Conservation (phyloP, 2,329 filamentous ascomycete species). For the Epichloe scottii region DNA sequence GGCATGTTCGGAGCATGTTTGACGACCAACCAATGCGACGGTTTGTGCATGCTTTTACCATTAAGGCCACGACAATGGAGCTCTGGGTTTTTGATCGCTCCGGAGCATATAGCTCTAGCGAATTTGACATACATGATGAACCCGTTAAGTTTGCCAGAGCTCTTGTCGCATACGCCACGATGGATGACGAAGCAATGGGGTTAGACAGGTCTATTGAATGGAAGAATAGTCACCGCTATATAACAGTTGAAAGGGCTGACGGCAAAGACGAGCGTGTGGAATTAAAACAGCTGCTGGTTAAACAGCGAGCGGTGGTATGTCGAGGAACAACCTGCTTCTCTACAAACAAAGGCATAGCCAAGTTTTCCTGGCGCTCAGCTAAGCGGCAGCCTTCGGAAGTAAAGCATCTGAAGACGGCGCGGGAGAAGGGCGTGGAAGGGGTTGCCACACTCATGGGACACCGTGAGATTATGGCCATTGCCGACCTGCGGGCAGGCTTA, state of each 20-base stretch:
- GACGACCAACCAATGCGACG: slow-evolving; percentile 12
- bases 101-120: slow-evolving; percentile 10
- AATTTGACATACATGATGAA: slow-evolving; percentile 9
- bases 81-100: slow-evolving; percentile 14
- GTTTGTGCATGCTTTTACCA: slow-evolving; percentile 9
- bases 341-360: slow-evolving; percentile 8
- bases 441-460: slow-evolving; percentile 8
- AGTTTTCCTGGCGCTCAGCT: slow-evolving; percentile 8
- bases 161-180: slow-evolving; percentile 10
- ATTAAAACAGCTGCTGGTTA: slow-evolving; percentile 5
- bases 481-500: slow-evolving; percentile 7
- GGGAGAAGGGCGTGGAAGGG: slow-evolving; percentile 9
- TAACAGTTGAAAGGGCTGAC: slow-evolving; percentile 2
- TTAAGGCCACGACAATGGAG: slow-evolving; percentile 9
- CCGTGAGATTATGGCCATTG: slow-evolving; percentile 7
- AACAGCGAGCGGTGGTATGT: slow-evolving; percentile 9
- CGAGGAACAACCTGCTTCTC: slow-evolving; percentile 10
- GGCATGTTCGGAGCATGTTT: slow-evolving; percentile 8
- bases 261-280: slow-evolving; percentile 1
- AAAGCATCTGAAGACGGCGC: slow-evolving; percentile 7
- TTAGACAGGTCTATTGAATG: slow-evolving; percentile 5
- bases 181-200: slow-evolving; percentile 10
- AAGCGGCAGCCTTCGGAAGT: slow-evolving; percentile 8
- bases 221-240: neutral
- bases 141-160: slow-evolving; percentile 9